Evolutionary conservation across 2,329 filamentous ascomycete genomes (phyloP), one percentile per base, ranked within the genome.

Genomic region (Phialemonium atrogriseum): DNA sequence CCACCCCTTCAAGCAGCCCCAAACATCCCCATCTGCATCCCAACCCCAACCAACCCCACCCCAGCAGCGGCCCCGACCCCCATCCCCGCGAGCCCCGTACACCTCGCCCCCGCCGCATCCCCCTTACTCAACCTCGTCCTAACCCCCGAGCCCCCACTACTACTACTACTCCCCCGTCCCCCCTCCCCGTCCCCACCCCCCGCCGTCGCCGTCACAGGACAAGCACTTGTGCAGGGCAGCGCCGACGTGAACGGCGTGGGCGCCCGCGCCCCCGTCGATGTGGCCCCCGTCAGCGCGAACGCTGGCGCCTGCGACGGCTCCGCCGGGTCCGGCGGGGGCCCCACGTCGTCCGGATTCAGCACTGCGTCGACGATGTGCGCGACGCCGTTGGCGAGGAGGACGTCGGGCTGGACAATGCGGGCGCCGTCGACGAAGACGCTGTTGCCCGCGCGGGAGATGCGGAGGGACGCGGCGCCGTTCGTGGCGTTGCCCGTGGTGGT

Each of bases 341-440:
- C 42, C 10, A 52, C 36, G 4, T 48, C 55, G 22, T 61, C 48
- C 2, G 63, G 66, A 45, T 64, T 69, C 18, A 71, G 52, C 7
- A 69, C 63, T 35, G 58, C 61, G 46, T 78, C 72, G 34, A 77
- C 60, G 26, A 77, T 56, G 48, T 77, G 73, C 13, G 75, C 50
- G 29, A 77, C 68, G 23, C 73, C 73, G 43, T 76, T 76, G 34
- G 67, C 63, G 27, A 73, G 50, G 11, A 77, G 54, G 19, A 73
- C 60, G 41, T 77, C 68, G 1, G 64, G 55, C 37, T 61, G 55
- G n/a, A 68, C 51, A 15, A 77, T 55, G 44, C 66, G 60, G 4
- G 70, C 70, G n/a, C 62, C 58, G 56, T 73, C 68, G 41, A 66
- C 56, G 40, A 58, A 72, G 21, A 60, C 49, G 10, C 51, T 51